Evolutionary conservation across 768 basidiomycete genomes (phyloP).

Genomic region (Clitopilus passeckerianus): DNA sequence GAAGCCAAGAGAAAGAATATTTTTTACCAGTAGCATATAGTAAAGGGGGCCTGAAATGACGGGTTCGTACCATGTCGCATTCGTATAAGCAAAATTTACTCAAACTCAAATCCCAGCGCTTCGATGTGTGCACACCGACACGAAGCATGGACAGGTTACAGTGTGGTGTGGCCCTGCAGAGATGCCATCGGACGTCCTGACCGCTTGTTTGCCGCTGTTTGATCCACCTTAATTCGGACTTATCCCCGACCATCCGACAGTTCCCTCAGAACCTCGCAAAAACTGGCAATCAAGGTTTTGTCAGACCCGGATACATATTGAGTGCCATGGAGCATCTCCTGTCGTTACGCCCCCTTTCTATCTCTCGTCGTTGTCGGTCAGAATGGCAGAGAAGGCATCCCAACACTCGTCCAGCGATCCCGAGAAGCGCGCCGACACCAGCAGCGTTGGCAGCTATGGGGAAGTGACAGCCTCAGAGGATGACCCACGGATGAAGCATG

Average conservation of each 20-base stretch:
- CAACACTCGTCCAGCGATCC: slow-evolving; percentile 17
- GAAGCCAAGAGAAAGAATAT: neutral
- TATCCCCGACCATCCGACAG: neutral
- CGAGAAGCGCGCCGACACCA: slow-evolving; percentile 20
- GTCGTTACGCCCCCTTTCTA: neutral
- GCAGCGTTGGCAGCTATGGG: slow-evolving; percentile 14
- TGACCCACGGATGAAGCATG: slow-evolving; percentile 24
- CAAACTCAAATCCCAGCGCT: neutral
- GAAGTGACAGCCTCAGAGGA: slow-evolving; percentile 10
- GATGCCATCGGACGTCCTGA: neutral
- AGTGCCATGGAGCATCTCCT: neutral
- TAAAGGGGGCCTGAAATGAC: neutral
- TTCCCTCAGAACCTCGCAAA: neutral
- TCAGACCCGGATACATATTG: neutral
- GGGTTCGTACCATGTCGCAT: neutral
- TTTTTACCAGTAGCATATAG: neutral
- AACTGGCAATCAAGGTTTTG: neutral
- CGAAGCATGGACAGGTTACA: neutral
- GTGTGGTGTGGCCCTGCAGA: neutral
- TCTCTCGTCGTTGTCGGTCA: neutral
- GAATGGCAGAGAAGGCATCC: slow-evolving; percentile 14
- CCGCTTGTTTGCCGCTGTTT: neutral
- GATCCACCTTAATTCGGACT: neutral
- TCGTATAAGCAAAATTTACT: neutral
- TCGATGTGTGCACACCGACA: neutral